Evolutionary conservation across 305 asterid species (phyloP).

Genomic region (Solanum hybrid): DNA sequence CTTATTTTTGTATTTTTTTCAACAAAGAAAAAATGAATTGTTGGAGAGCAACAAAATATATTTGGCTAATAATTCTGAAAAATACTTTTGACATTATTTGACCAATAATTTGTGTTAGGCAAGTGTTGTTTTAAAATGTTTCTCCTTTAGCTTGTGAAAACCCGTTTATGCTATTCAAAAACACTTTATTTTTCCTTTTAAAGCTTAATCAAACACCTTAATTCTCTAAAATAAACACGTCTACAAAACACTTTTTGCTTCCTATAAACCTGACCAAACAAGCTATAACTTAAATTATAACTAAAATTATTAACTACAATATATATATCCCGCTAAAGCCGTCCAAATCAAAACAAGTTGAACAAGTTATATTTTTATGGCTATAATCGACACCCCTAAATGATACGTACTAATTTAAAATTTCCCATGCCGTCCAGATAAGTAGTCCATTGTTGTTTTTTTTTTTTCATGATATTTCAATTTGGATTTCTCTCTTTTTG

Average conservation of each 20-base stretch:
- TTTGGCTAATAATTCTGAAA: not conserved
- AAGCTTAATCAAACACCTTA: rapidly evolving
- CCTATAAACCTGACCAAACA: not conserved
- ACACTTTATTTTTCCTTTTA: rapidly evolving
- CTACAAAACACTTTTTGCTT: not conserved
- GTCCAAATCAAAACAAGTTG: not conserved
- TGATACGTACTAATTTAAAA: not conserved
- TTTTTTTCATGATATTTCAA: too few relatives aligned
- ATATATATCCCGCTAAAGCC: not conserved
- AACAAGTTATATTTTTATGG: not conserved
- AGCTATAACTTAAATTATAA: not conserved
- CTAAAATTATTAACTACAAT: not conserved
- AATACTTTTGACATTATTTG: not conserved
- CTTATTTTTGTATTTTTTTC: too few relatives aligned
- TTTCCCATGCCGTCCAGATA: not conserved
- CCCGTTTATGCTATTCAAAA: not conserved
- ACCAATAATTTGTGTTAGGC: not conserved
- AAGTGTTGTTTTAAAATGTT: not conserved
- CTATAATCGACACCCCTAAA: not conserved
- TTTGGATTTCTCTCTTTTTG: not conserved
- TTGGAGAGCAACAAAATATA: not conserved
- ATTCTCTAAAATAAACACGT: not conserved
- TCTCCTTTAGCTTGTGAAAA: not conserved
- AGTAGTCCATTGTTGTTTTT: not conserved
- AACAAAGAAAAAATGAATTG: too few relatives aligned